phyloP scores from a whole-genome alignment of 2,329 filamentous ascomycete species.

The Penicillium sp. region DNA sequence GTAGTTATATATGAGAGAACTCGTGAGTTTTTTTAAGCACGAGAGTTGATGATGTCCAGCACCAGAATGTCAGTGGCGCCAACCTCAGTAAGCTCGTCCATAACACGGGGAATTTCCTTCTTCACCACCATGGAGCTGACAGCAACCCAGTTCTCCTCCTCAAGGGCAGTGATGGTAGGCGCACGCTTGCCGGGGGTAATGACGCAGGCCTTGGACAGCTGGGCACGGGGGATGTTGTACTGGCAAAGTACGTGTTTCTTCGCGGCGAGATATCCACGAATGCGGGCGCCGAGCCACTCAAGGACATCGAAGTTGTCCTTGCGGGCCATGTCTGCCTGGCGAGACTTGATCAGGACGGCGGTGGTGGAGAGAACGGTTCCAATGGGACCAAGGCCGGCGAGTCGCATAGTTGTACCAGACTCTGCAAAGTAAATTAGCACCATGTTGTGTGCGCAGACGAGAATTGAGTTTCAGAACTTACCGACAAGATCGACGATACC shows the following conservation, averaged over 20 bases:
- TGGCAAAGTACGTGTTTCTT: constrained; percentile 94
- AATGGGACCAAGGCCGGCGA: constrained; percentile 89
- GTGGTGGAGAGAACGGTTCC: constrained; percentile 88
- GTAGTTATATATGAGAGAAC: neutral
- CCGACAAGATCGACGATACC: constrained; percentile 97
- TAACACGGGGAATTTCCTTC: constrained; percentile 78
- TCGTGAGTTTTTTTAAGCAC: constrained; percentile 38
- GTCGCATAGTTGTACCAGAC: constrained; percentile 97
- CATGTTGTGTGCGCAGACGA: neutral
- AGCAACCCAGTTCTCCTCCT: constrained; percentile 91
- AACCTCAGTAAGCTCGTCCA: constrained; percentile 77
- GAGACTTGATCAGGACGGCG: constrained; percentile 90
- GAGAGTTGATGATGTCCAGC: constrained; percentile 79
- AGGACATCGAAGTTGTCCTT: constrained; percentile 59
- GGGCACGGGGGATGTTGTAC: constrained; percentile 81
- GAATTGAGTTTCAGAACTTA: constrained; percentile 49
- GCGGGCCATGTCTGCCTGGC: constrained; percentile 66
- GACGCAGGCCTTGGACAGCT: constrained; percentile 66
- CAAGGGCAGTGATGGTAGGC: constrained; percentile 85
- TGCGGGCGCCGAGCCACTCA: constrained; percentile 80
- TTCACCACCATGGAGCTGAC: constrained; percentile 91
- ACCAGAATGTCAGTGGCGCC: constrained; percentile 86
- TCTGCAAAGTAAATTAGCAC: constrained; percentile 54
- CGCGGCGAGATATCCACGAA: constrained; percentile 91
- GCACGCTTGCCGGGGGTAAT: constrained; percentile 94